Base-by-base conservation (phyloP, 495 filamentous ascomycete genomes). In the Articulospora tetracladia region DNA sequence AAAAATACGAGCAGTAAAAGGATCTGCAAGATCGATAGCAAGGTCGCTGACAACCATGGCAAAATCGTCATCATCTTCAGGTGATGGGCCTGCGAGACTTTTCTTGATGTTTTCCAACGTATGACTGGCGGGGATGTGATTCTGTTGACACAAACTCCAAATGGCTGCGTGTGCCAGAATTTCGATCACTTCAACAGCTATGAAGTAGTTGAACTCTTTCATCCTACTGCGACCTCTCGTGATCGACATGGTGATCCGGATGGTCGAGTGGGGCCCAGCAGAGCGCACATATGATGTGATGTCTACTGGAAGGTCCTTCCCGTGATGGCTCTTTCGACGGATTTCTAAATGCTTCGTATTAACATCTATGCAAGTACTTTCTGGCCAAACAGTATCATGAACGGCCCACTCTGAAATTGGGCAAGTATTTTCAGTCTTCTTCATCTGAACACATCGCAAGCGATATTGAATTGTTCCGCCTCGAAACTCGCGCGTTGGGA, bases 301-400 rank as follows among this genome's bases (percentile, higher is more conserved):
- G 59, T 95, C 91, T 26, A 88, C 71, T 0, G 93, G 82, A 2
- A 91, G 65, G 60, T 95, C 89, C 66, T 90, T 93, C 0, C 84
- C 83, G 67, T 90, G 83, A 46, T 90, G 85, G 1, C 76, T 60
- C 59, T 88, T 88, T 22, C 86, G 78, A 44, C 86, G 80, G 11
- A 85, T 64, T 22, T 83, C 79, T 3, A 93, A 59, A n/a, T 77
- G 67, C 1, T 65, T 63, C 0, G 68, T 71, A 68, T 97, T 96
- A 53, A 95, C 68, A n/a, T 78, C 73, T 39, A 94, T 71, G 61
- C 86, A 90, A 17, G 52, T 41, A 47, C 32, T 57, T 41, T 79
- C 74, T 13, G 93, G 93, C 93, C 93, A 97, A 36, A 66, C 63
- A 22, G 81, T 86, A 32, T 90, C 83, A 20, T 73, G 60, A 12